Evolutionary conservation across 2,329 filamentous ascomycete genomes (phyloP), one percentile per base, ranked within the genome.

Genomic region (Penicillium thymicola): DNA sequence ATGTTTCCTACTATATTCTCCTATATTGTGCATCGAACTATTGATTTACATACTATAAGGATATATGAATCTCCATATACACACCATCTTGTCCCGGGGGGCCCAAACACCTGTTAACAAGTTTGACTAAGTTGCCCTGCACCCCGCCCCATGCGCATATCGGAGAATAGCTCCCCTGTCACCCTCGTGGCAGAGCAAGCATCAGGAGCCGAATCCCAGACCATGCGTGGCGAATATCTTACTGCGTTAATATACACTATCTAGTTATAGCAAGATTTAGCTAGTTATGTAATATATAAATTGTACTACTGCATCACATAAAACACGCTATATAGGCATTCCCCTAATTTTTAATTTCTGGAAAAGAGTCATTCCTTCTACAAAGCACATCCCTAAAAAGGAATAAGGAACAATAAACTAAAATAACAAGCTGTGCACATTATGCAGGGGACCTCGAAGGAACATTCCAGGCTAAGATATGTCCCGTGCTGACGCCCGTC

Each of bases 331-430:
- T 58, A 27, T 30, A 21, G 21, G 43, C 51, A 47, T 21, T 40
- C 44, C 18, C 49, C 32, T 51, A 18, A 21, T 21, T 21, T 21
- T 21, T 21, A 34, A 34, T 44, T 59, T 59, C 56, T 54, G 40
- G 56, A 60, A 60, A 59, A 43, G 18, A 55, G 44, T 58, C 55
- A 45, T 51, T 53, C 41, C 48, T 58, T 53, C 48, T 54, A 41
- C 52, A 48, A 40, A 36, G 40, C 41, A 32, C 37, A 51, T 51
- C 53, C 34, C 40, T 16, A 28, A 51, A 55, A 55, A 38, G 8
- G n/a, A 50, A 16, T n/a, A 23, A 52, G 41, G 50, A 47, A 38
- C 32, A 47, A 38, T 30, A 47, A n/a, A 46, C 30, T 47, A 37
- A 21, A 13, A 37, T 45, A n/a, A 30, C 25, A 40, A 52, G 21